A percentile compares a stretch with the other conserved stretches of the same genome.
These are phyloP conservation scores for Sporothrix curviconia DNA, from an alignment of 2,329 filamentous ascomycete genomes.

Conservation along the genomic window DNA sequence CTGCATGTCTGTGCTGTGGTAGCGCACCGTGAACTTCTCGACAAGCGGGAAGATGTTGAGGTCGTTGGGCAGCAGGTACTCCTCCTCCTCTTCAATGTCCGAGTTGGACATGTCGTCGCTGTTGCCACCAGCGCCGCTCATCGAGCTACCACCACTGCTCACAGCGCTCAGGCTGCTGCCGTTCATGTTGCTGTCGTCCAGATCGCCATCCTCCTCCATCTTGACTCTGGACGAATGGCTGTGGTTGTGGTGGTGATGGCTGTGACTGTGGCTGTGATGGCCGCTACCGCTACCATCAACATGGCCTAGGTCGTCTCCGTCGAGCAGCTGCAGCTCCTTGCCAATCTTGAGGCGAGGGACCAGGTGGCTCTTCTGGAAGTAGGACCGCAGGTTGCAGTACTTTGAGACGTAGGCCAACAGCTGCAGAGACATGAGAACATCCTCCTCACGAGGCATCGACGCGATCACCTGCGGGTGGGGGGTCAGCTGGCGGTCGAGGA, in stretches of 20 bases:
- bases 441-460: slow-evolving; percentile 92
- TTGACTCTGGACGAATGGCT: background rate
- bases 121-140: slow-evolving; percentile 12
- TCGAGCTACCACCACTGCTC: background rate
- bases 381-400: slow-evolving; percentile 91
- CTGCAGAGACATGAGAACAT: slow-evolving; percentile 96
- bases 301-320: slow-evolving; percentile 51
- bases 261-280: background rate
- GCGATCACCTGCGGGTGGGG: slow-evolving; percentile 71
- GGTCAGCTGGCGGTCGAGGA: slow-evolving; percentile 65
- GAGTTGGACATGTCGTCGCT: slow-evolving; percentile 36
- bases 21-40: slow-evolving; percentile 94
- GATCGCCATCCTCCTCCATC: slow-evolving; percentile 3
- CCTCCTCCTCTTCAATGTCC: slow-evolving; percentile 66
- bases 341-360: slow-evolving; percentile 89
- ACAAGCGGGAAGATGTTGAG: slow-evolving; percentile 98
- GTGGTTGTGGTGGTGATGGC: no score
- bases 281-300: background rate
- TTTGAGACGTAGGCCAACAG: slow-evolving; percentile 96
- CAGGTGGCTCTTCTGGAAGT: slow-evolving; percentile 91
- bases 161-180: background rate
- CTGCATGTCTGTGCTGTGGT: slow-evolving; percentile 95
- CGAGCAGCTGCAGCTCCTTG: slow-evolving; percentile 72
- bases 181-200: background rate
- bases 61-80: slow-evolving; percentile 87